These are phyloP conservation scores for Aspergillus tanneri DNA, from an alignment of 2,329 filamentous ascomycete species.

Conservation along the genomic window DNA sequence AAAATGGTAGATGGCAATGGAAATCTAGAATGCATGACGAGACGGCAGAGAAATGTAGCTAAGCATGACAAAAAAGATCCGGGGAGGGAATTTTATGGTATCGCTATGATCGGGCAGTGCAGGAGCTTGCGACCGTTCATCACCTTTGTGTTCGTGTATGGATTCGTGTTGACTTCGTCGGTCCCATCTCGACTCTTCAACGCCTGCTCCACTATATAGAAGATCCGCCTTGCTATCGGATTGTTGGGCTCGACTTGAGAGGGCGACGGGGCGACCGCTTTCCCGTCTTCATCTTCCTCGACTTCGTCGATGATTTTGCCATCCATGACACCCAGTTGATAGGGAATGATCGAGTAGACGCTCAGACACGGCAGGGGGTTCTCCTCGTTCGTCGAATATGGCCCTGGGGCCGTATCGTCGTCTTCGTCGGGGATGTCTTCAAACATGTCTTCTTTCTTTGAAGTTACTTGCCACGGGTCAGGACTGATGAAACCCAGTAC, in stretches of 20 bases:
- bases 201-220: conserved; percentile 14
- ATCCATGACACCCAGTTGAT: conserved; percentile 11
- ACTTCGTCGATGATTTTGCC: conserved; percentile 9
- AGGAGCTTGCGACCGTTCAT: conserved; percentile 10
- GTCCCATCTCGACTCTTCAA: conserved; percentile 11
- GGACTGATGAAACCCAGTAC: conserved; percentile 39
- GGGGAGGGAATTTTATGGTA: conserved; percentile 10
- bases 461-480: conserved; percentile 38
- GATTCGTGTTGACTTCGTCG: background rate
- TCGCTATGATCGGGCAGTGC: conserved; percentile 21
- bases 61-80: background rate
- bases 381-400: conserved; percentile 19
- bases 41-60: background rate
- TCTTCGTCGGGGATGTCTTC: conserved; percentile 22
- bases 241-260: conserved; percentile 3
- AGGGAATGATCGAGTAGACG: conserved; percentile 21
- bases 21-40: background rate
- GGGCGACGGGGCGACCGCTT: background rate
- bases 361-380: conserved; percentile 14
- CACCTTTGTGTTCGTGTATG: background rate
- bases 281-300: conserved; percentile 4
- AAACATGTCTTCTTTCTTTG: conserved; percentile 29
- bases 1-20: too few species aligned
- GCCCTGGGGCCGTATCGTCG: conserved; percentile 14
- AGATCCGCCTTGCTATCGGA: conserved; percentile 12